Evolutionary conservation across 371 early-diverging fungal genomes (phyloP).

Genomic region (Haplosporangium sp.): DNA sequence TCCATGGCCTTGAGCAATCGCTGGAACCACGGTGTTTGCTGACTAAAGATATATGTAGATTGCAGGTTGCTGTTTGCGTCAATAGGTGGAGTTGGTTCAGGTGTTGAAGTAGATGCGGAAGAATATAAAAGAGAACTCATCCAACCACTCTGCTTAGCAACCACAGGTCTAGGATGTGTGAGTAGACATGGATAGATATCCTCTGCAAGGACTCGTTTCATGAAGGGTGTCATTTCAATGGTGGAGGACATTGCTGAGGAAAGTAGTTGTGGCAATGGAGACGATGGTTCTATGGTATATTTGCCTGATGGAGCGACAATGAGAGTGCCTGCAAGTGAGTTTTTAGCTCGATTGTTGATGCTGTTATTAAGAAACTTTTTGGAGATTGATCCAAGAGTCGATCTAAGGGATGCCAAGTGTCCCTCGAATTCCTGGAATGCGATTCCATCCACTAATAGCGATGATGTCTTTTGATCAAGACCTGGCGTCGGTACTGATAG

Average conservation of each 20-base stretch:
- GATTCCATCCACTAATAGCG: conserved; percentile 32
- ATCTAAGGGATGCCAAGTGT: conserved; percentile 25
- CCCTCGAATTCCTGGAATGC: conserved; percentile 39
- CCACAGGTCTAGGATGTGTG: conserved; percentile 3
- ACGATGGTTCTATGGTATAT: conserved; percentile 58
- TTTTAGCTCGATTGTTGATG: neutral
- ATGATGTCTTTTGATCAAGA: conserved; percentile 6
- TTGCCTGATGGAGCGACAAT: neutral
- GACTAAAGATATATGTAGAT: neutral
- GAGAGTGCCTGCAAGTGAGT: neutral
- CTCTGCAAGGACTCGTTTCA: conserved; percentile 84
- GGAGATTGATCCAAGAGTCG: neutral
- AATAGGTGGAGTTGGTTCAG: neutral
- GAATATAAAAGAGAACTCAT: conserved; percentile 22
- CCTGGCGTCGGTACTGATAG: neutral
- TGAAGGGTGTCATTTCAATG: conserved; percentile 72
- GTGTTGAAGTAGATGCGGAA: neutral
- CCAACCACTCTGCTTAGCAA: conserved; percentile 18
- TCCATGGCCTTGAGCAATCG: conserved; percentile 40
- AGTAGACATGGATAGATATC: conserved; percentile 90
- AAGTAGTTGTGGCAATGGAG: conserved; percentile 31
- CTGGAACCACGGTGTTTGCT: conserved; percentile 21
- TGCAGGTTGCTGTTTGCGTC: neutral
- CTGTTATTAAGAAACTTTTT: conserved; percentile 2
- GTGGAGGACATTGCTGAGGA: neutral